Evolutionary conservation across 495 filamentous ascomycete species (phyloP).

Genomic region (Aspergillus panamensis): DNA sequence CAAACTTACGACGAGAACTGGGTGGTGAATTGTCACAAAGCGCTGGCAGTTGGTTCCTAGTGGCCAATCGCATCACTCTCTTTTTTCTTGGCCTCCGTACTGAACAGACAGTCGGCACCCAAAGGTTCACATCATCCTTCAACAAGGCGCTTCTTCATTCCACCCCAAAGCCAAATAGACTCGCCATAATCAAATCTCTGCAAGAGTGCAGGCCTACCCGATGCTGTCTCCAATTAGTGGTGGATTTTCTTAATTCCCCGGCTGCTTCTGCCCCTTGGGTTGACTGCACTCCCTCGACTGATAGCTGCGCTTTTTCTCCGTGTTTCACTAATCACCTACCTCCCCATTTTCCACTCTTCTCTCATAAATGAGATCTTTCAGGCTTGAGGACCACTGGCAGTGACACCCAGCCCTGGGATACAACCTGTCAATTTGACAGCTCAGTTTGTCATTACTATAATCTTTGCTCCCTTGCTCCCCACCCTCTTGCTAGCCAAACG

Average conservation of each 20-base stretch:
- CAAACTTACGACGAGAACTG: too few relatives aligned
- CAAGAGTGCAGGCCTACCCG: not conserved
- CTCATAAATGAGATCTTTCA: constrained; percentile 12
- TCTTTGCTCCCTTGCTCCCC: constrained; percentile 9
- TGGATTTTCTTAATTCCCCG: not conserved
- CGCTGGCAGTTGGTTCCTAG: not conserved
- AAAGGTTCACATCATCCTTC: not conserved
- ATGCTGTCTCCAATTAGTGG: not conserved
- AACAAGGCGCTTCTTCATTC: constrained; percentile 1
- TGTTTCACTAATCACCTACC: constrained; percentile 20
- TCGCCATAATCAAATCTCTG: not conserved
- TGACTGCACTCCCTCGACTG: not conserved
- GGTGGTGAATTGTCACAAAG: not conserved
- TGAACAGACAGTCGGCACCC: not conserved
- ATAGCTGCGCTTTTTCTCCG: constrained; percentile 23
- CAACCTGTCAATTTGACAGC: constrained; percentile 23
- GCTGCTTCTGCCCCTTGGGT: not conserved
- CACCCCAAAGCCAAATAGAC: not conserved
- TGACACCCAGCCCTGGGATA: constrained; percentile 4
- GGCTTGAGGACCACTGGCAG: constrained; percentile 8
- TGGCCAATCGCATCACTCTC: not conserved
- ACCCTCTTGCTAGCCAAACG: constrained; percentile 9
- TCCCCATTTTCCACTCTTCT: constrained; percentile 9
- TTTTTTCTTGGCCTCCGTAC: not conserved
- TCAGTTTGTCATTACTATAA: constrained; percentile 10